phyloP scores from a whole-genome alignment of 2,329 filamentous ascomycete species.

The Thielaviopsis ethacetica region DNA sequence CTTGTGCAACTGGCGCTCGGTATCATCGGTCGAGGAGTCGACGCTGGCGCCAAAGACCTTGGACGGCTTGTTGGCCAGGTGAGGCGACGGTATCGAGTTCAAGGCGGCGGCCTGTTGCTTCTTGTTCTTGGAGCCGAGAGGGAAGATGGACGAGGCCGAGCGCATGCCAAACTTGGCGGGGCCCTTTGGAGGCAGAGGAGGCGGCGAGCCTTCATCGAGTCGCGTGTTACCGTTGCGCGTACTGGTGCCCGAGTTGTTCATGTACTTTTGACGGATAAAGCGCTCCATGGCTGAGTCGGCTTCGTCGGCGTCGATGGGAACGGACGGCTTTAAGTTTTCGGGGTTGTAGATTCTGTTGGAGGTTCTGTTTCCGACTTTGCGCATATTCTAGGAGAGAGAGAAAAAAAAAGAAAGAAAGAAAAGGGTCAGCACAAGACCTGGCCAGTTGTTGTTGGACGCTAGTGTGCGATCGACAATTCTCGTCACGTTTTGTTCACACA shows the following conservation, averaged over 20 bases:
- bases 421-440: background rate
- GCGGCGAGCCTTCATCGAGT: slow-evolving; percentile 37
- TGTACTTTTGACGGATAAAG: slow-evolving; percentile 90
- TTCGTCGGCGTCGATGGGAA: slow-evolving; percentile 83
- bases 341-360: slow-evolving; percentile 89
- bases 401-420: background rate
- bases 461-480: background rate
- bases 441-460: background rate
- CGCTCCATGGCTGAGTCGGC: slow-evolving; percentile 88
- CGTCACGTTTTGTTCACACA: background rate
- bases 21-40: slow-evolving; percentile 32
- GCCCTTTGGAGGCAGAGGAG: slow-evolving; percentile 46
- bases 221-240: slow-evolving; percentile 24
- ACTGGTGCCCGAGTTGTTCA: slow-evolving; percentile 30
- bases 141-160: slow-evolving; percentile 51
- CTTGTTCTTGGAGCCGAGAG: slow-evolving; percentile 42
- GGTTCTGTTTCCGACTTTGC: slow-evolving; percentile 66
- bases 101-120: slow-evolving; percentile 27
- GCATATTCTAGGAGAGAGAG: slow-evolving; percentile 57
- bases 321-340: slow-evolving; percentile 61
- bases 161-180: slow-evolving; percentile 44
- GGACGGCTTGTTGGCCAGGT: slow-evolving; percentile 45
- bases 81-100: slow-evolving; percentile 18
- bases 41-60: slow-evolving; percentile 55
- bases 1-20: slow-evolving; percentile 59